These are phyloP conservation scores for Schoenoplectus tabernaemontani DNA, from an alignment of 202 grass and related monocot genomes.

Conservation along the genomic window DNA sequence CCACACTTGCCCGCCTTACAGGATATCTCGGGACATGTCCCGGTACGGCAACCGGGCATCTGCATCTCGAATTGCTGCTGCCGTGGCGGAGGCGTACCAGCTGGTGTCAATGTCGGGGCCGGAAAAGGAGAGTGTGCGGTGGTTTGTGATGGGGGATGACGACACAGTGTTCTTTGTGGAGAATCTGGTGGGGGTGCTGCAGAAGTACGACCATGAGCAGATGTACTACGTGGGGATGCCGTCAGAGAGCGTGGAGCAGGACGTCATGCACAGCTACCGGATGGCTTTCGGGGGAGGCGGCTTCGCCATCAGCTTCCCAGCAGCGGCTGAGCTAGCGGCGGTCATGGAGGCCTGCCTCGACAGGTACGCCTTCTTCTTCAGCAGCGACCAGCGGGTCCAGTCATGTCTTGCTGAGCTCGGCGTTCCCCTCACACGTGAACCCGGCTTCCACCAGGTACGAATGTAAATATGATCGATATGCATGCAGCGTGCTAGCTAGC, in stretches of 20 bases:
- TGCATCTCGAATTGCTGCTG: constrained; percentile 29
- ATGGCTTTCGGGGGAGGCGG: constrained; percentile 42
- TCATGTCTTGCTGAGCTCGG: constrained; percentile 38
- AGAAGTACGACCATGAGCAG: constrained; percentile 45
- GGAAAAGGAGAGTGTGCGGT: constrained; percentile 11
- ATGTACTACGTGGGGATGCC: constrained; percentile 88
- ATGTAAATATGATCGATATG: background rate
- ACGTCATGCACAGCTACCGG: constrained; percentile 62
- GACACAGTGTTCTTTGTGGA: constrained; percentile 50
- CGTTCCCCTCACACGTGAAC: constrained; percentile 33
- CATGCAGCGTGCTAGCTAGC: too few relatives aligned
- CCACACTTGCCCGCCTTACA: constrained; percentile 24
- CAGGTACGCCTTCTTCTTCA: constrained; percentile 24
- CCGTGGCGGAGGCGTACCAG: constrained; percentile 27
- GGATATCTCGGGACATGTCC: constrained; percentile 27
- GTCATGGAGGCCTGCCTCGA: constrained; percentile 33
- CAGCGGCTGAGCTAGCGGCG: constrained; percentile 11
- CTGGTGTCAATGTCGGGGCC: background rate
- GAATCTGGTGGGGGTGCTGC: constrained; percentile 31
- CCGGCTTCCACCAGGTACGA: constrained; percentile 40
- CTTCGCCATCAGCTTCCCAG: constrained; percentile 37
- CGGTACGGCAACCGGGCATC: constrained; percentile 21
- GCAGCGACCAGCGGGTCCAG: constrained; percentile 34
- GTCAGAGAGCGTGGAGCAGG: constrained; percentile 95
- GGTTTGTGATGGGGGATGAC: constrained; percentile 48